These are phyloP conservation scores for Hanseniaspora hatyaiensis DNA, from an alignment of 805 yeast species.

Conservation along the genomic window DNA sequence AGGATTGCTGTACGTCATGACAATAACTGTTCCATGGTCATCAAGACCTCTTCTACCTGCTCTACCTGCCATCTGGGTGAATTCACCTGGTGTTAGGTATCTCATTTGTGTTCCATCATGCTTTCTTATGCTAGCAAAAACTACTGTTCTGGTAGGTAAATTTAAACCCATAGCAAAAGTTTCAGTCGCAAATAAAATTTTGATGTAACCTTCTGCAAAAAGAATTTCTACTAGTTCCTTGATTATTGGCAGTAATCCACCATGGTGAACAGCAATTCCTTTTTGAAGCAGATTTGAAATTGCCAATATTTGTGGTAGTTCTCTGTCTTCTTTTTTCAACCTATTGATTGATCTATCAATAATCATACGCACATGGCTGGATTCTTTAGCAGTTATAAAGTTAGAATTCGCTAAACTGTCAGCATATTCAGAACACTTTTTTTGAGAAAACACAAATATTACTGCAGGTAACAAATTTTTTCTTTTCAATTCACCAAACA, in stretches of 20 bases:
- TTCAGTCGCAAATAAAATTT: slow-evolving; percentile 91
- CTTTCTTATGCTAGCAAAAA: slow-evolving; percentile 71
- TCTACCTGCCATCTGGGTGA: slow-evolving; percentile 97
- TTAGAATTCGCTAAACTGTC: slow-evolving; percentile 61
- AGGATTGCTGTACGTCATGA: slow-evolving; percentile 71
- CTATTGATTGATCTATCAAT: slow-evolving; percentile 81
- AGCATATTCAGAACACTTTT: slow-evolving; percentile 88
- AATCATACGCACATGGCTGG: slow-evolving; percentile 85
- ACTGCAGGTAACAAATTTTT: slow-evolving; percentile 80
- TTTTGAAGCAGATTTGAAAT: slow-evolving; percentile 72
- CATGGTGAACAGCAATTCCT: slow-evolving; percentile 94
- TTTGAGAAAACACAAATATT: slow-evolving; percentile 83
- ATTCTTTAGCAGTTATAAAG: slow-evolving; percentile 73
- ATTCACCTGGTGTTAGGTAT: slow-evolving; percentile 84
- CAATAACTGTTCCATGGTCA: slow-evolving; percentile 83
- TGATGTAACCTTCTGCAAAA: slow-evolving; percentile 74
- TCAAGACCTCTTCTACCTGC: slow-evolving; percentile 98
- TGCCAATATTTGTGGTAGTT: slow-evolving; percentile 78
- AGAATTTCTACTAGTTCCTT: slow-evolving; percentile 87
- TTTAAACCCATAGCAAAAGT: slow-evolving; percentile 98
- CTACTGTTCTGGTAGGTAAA: slow-evolving; percentile 91
- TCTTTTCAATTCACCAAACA: slow-evolving; percentile 58
- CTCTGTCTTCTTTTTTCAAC: slow-evolving; percentile 81
- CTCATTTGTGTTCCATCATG: slow-evolving; percentile 84
- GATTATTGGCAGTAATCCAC: slow-evolving; percentile 84